Conservation (phyloP, 352 stramenopile species). For the Thraustotheca clavata region DNA sequence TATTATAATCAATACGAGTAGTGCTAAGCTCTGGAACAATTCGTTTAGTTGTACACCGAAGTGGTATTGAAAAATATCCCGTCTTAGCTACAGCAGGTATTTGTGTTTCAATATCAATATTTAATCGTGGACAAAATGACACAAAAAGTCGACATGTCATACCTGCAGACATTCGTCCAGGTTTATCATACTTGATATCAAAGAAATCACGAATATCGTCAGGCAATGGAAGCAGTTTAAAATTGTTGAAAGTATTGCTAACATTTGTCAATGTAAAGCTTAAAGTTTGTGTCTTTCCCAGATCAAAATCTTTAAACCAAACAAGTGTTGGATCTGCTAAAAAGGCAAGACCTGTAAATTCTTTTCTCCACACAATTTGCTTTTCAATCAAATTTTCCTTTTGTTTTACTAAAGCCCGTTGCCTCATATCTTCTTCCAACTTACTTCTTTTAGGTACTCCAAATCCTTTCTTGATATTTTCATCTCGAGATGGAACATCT, state of each 20-base stretch:
- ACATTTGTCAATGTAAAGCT: conserved; percentile 85
- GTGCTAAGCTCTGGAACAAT: conserved; percentile 50
- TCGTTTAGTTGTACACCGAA: conserved; percentile 80
- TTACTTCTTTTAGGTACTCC: conserved; percentile 42
- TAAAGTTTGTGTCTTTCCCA: conserved; percentile 48
- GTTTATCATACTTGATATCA: conserved; percentile 77
- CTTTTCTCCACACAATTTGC: conserved; percentile 71
- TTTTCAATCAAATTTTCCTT: conserved; percentile 48
- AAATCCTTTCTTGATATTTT: conserved; percentile 28
- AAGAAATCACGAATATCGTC: conserved; percentile 78
- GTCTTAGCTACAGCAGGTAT: conserved; percentile 70
- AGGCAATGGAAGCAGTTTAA: conserved; percentile 71
- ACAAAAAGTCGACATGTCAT: conserved; percentile 69
- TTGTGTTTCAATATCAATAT: conserved; percentile 53
- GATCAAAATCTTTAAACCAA: conserved; percentile 88
- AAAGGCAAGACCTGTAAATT: conserved; percentile 76
- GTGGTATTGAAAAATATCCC: conserved; percentile 60
- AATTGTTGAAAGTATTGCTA: conserved; percentile 88
- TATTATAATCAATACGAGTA: conserved; percentile 40
- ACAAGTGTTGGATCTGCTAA: conserved; percentile 62
- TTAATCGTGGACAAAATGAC: conserved; percentile 50
- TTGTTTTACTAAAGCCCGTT: conserved; percentile 36
- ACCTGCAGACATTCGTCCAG: conserved; percentile 85
- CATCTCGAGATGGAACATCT: background rate
- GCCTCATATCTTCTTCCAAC: conserved; percentile 50